Percentiles rank a stretch among this genome's conserved stretches.
phyloP scores from a whole-genome alignment of 805 yeast genomes.

The Candida tallmaniae region DNA sequence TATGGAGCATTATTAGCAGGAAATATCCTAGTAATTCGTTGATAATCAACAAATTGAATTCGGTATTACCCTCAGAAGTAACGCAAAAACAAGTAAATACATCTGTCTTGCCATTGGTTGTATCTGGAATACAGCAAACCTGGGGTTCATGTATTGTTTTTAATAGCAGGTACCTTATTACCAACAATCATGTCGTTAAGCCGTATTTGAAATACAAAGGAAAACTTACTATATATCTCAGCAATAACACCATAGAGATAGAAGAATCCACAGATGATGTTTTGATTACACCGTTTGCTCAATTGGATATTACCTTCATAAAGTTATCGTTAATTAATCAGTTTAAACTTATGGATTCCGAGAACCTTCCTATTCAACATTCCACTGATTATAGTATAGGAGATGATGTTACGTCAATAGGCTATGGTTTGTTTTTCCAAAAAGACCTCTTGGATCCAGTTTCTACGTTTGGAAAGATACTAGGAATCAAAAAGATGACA shows the following conservation, averaged over 20 bases:
- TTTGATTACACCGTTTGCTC: constrained; percentile 25
- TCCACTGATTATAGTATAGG: constrained; percentile 11
- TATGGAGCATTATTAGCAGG: constrained; percentile 8
- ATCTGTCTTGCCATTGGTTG: constrained; percentile 17
- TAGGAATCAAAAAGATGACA: constrained; percentile 8
- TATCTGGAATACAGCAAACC: constrained; percentile 8
- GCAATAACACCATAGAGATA: constrained; percentile 4
- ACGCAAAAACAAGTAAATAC: constrained; percentile 1
- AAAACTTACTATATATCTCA: constrained; percentile 5
- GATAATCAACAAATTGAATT: constrained; percentile 3
- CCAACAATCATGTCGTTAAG: constrained; percentile 40
- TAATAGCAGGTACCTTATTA: constrained; percentile 26
- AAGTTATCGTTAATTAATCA: constrained; percentile 14
- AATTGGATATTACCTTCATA: constrained; percentile 38
- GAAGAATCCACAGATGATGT: constrained; percentile 12
- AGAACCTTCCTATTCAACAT: constrained; percentile 6
- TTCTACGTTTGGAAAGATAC: constrained; percentile 27
- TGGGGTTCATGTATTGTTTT: constrained; percentile 46
- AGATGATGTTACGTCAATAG: constrained; percentile 26
- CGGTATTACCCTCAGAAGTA: background rate
- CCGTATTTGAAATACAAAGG: constrained; percentile 9
- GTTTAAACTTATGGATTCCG: constrained; percentile 3
- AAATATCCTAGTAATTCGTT: constrained; percentile 4
- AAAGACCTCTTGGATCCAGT: constrained; percentile 21
- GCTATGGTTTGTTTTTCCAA: constrained; percentile 38